Percentiles rank a stretch among this genome's conserved stretches.
These are phyloP conservation scores for Phytophthora brassicae DNA, from an alignment of 352 stramenopile genomes.

Conservation along the genomic window DNA sequence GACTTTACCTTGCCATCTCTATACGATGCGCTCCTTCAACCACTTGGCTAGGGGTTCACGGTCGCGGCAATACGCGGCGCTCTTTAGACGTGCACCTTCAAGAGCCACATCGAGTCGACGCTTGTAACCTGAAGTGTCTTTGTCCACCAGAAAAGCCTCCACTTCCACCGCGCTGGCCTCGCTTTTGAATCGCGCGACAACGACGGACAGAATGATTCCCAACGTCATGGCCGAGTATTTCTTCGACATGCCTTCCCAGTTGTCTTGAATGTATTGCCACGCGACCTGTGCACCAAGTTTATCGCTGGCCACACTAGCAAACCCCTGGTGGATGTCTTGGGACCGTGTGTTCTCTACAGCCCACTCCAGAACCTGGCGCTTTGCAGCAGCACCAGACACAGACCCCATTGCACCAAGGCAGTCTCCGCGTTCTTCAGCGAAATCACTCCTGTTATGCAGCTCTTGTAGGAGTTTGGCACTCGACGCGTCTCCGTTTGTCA, in stretches of 20 bases:
- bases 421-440: conserved; percentile 68
- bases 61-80: conserved; percentile 46
- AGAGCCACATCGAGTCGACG: conserved; percentile 56
- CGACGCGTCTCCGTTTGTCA: conserved; percentile 34
- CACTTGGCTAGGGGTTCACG: conserved; percentile 58
- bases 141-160: conserved; percentile 53
- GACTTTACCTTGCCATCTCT: too few relatives aligned
- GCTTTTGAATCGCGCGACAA: conserved; percentile 50
- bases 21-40: conserved; percentile 41
- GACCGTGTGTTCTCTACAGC: conserved; percentile 59
- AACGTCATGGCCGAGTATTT: conserved; percentile 65
- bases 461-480: conserved; percentile 61
- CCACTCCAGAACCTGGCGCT: conserved; percentile 78
- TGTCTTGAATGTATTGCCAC: conserved; percentile 69
- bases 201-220: conserved; percentile 40
- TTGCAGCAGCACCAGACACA: conserved; percentile 38
- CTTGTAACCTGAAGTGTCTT: conserved; percentile 60
- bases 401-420: conserved; percentile 58
- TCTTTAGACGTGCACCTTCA: conserved; percentile 64
- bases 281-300: conserved; percentile 46
- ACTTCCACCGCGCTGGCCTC: conserved; percentile 53
- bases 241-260: conserved; percentile 59
- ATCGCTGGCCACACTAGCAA: conserved; percentile 58
- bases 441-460: conserved; percentile 63
- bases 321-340: conserved; percentile 62